phyloP scores from a whole-genome alignment of 2,329 filamentous ascomycete genomes.

The Aspergillus ibericus region DNA sequence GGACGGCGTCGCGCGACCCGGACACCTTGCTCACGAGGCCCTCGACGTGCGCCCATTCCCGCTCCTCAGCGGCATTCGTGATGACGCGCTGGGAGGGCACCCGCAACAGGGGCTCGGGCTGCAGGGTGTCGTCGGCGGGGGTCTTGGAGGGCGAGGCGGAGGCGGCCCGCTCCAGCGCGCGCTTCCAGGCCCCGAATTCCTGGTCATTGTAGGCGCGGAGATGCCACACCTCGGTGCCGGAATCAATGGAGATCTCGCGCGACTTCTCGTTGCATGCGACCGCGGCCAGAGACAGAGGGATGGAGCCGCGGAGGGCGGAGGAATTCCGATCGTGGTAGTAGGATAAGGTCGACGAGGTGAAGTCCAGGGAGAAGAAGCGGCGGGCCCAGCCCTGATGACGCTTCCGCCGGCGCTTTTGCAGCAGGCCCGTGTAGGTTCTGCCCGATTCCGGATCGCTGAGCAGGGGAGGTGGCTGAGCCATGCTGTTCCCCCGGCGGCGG shows the following conservation, averaged over 20 bases:
- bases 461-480: constrained; percentile 24
- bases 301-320: constrained; percentile 85
- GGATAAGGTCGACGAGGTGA: constrained; percentile 87
- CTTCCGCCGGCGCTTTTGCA: constrained; percentile 90
- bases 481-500: constrained; percentile 32
- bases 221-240: constrained; percentile 96
- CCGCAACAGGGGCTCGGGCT: constrained; percentile 30
- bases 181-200: constrained; percentile 86
- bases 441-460: constrained; percentile 26
- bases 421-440: constrained; percentile 76
- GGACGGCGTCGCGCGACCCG: constrained; percentile 83
- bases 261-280: constrained; percentile 85
- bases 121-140: constrained; percentile 30
- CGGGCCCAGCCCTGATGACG: constrained; percentile 90
- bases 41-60: constrained; percentile 86
- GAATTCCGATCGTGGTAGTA: constrained; percentile 96
- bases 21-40: constrained; percentile 80
- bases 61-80: constrained; percentile 61
- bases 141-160: constrained; percentile 75
- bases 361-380: constrained; percentile 94
- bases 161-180: constrained; percentile 79
- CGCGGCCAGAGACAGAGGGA: constrained; percentile 86
- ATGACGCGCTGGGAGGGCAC: constrained; percentile 32
- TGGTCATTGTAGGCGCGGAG: constrained; percentile 76
- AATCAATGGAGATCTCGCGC: constrained; percentile 93